phyloP scores from a whole-genome alignment of 305 asterid genomes.

The Fraxinus albicans region DNA sequence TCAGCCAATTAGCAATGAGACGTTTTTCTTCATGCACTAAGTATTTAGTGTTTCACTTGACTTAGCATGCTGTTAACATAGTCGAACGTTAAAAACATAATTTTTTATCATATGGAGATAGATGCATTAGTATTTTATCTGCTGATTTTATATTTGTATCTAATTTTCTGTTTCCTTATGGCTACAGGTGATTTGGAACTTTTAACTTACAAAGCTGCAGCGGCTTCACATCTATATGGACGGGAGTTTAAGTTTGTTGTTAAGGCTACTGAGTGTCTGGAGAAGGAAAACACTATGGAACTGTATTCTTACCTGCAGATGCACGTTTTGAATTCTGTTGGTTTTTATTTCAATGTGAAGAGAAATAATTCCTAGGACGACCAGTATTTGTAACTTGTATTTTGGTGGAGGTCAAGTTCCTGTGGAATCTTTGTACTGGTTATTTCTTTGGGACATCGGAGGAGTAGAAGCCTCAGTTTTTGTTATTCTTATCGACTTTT shows the following conservation, averaged over 20 bases:
- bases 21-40: not conserved
- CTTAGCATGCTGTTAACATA: not conserved
- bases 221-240: conserved; percentile 68
- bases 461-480: too few species aligned
- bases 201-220: conserved; percentile 69
- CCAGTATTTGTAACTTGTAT: too few species aligned
- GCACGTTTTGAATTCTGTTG: conserved; percentile 59
- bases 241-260: conserved; percentile 46
- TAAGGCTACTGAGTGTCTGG: conserved; percentile 42
- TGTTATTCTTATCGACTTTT: too few species aligned
- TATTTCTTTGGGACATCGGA: too few species aligned
- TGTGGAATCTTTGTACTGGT: too few species aligned
- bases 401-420: too few species aligned
- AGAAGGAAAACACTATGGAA: conserved; percentile 42
- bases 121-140: not conserved
- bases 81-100: not conserved
- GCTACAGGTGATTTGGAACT: conserved; percentile 52
- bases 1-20: not conserved
- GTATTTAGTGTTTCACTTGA: not conserved
- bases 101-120: too few species aligned
- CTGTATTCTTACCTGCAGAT: conserved; percentile 45
- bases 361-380: too few species aligned
- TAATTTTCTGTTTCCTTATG: not conserved
- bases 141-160: not conserved
- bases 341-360: conserved; percentile 30